These are phyloP conservation scores for Candida albicans DNA, from an alignment of 1,139 yeast genomes.

Conservation along the genomic window DNA sequence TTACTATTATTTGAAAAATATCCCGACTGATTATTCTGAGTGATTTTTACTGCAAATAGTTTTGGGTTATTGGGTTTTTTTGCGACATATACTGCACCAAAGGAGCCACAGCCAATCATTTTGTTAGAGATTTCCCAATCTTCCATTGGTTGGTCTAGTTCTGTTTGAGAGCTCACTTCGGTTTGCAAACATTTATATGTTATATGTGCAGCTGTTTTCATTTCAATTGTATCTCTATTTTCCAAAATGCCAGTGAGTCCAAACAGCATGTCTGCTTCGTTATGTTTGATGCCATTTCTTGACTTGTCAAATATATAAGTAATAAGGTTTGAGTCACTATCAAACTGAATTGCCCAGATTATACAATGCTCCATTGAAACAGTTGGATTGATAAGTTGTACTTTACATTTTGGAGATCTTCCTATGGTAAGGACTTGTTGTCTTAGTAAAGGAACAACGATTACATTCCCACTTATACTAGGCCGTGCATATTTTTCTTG, in stretches of 20 bases:
- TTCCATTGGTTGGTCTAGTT: slow-evolving; percentile 8
- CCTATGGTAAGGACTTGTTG: slow-evolving; percentile 18
- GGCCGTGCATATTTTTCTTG: neutral
- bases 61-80: slow-evolving; percentile 16
- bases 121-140: slow-evolving; percentile 46
- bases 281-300: slow-evolving; percentile 53
- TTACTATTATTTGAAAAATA: slow-evolving; percentile 23
- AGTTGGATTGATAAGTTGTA: slow-evolving; percentile 14
- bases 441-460: slow-evolving; percentile 11
- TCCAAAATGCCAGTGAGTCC: slow-evolving; percentile 37
- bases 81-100: slow-evolving; percentile 51
- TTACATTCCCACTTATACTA: neutral
- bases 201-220: slow-evolving; percentile 31
- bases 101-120: slow-evolving; percentile 59
- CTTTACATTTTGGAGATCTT: slow-evolving; percentile 13
- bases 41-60: slow-evolving; percentile 54
- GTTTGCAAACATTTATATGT: slow-evolving; percentile 14
- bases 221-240: slow-evolving; percentile 44
- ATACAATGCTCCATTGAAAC: slow-evolving; percentile 47
- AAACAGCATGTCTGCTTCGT: slow-evolving; percentile 33
- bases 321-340: slow-evolving; percentile 44
- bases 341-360: slow-evolving; percentile 54
- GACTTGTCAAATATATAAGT: slow-evolving; percentile 57
- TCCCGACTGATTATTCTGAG: slow-evolving; percentile 22
- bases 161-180: neutral